phyloP scores from a whole-genome alignment of 2,329 filamentous ascomycete genomes.

The Mycogone perniciosa region DNA sequence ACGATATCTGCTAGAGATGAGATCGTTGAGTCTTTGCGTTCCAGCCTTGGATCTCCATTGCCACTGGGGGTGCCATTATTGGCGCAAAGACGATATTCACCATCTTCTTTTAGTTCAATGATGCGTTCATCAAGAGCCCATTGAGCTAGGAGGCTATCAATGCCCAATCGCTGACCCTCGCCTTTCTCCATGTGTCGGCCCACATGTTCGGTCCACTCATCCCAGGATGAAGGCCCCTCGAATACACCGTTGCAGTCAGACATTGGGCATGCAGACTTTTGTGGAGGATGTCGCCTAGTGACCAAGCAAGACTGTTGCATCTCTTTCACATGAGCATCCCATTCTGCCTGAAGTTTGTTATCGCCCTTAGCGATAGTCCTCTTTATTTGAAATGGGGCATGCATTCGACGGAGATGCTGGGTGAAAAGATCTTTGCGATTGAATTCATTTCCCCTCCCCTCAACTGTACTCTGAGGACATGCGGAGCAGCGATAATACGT shows the following conservation, averaged over 20 bases:
- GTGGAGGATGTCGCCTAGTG: constrained; percentile 61
- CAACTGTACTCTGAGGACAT: constrained; percentile 47
- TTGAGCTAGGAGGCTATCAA: constrained; percentile 51
- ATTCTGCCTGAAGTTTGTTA: constrained; percentile 53
- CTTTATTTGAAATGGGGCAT: constrained; percentile 63
- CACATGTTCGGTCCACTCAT: constrained; percentile 87
- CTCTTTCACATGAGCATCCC: constrained; percentile 59
- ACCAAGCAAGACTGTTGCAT: constrained; percentile 71
- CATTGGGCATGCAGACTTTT: constrained; percentile 63
- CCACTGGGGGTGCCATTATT: constrained; percentile 19
- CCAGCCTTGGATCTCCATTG: constrained; percentile 10
- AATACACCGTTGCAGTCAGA: constrained; percentile 67
- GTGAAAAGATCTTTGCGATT: constrained; percentile 96
- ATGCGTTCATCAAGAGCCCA: constrained; percentile 61
- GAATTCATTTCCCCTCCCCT: constrained; percentile 63
- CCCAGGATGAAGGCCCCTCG: constrained; percentile 69
- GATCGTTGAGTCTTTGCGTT: constrained; percentile 23
- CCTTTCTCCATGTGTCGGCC: constrained; percentile 81
- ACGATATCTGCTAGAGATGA: constrained; percentile 14
- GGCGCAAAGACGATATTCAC: constrained; percentile 47
- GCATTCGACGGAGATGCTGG: constrained; percentile 91
- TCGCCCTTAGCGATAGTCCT: constrained; percentile 52
- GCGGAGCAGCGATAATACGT: constrained; percentile 59
- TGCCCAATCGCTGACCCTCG: constrained; percentile 50
- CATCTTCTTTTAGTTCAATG: constrained; percentile 51